Evolutionary conservation across 495 filamentous ascomycete genomes (phyloP), one percentile per base, ranked within the genome.

Genomic region (Hyaloscypha finlandica): DNA sequence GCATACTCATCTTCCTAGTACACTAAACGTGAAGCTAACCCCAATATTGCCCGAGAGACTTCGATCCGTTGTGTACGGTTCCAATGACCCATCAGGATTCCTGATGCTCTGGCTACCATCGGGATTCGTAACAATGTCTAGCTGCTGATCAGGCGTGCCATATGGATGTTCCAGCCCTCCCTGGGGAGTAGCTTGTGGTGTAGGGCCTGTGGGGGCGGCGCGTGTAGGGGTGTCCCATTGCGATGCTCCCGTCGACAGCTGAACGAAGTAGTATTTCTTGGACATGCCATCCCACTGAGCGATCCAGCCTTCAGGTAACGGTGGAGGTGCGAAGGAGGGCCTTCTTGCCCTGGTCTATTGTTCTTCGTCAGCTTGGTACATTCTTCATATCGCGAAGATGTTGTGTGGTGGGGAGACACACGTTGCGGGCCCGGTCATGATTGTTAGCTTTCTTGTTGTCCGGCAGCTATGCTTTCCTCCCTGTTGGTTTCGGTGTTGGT

Each of bases 221-320:
- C 88, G 80, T 22, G 87, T 91, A 29, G 91, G 91, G 16, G 89
- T 82, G 4, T 92, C 89, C 91, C 91, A 94, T 76, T 90, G 89
- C 54, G 88, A 91, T 31, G 86, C 80, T 29, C 89, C 90, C 3
- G 89, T 93, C 52, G 88, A 84, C 45, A 91, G 80, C 70, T 93
- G 89, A 35, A 94, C 91, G 73, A 84, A 94, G 75, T 94, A 94
- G 77, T 93, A 94, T 73, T 89, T 88, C 54, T 86, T 85, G 60
- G 83, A 86, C 54, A 81, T 74, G 58, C 86, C 88, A 74, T 94
- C 91, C 90, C 91, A 93, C 76, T 94, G 91, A 22, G 91, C 89
- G 67, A 93, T 90, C 90, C 90, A 92, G 68, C 90, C 90, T n/a
- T 86, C 79, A 19, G 90, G 89, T 29, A 92, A 81, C 59, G 79